phyloP scores from a whole-genome alignment of 2,329 filamentous ascomycete species.

The Scedosporium boydii region DNA sequence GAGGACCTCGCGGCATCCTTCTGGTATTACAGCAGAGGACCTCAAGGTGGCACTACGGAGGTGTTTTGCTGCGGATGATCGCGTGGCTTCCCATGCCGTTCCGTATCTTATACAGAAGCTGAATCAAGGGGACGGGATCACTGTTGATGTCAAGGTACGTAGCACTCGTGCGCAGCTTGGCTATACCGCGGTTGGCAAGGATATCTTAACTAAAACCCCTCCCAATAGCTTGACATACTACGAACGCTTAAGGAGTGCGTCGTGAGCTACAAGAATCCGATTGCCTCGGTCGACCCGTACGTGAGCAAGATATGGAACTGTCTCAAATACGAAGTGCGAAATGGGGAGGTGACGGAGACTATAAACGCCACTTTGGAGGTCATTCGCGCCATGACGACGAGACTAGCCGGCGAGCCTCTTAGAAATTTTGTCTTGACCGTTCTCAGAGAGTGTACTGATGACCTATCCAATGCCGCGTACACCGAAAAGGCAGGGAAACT shows the following conservation, averaged over 20 bases:
- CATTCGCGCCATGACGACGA: conserved; percentile 37
- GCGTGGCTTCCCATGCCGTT: conserved; percentile 34
- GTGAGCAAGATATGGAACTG: conserved; percentile 45
- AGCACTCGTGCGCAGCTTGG: not conserved
- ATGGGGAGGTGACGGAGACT: conserved; percentile 48
- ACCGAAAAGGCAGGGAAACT: conserved; percentile 42
- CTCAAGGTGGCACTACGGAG: conserved; percentile 42
- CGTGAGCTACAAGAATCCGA: conserved; percentile 34
- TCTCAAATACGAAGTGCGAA: conserved; percentile 54
- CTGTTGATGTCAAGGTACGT: conserved; percentile 45
- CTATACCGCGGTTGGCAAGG: not conserved
- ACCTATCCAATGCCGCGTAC: conserved; percentile 43
- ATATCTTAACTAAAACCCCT: not conserved
- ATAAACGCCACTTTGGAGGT: conserved; percentile 47
- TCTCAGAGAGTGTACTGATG: conserved; percentile 43
- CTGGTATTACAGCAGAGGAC: conserved; percentile 44
- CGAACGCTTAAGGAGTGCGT: conserved; percentile 46
- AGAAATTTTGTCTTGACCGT: conserved; percentile 36
- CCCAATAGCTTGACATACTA: conserved; percentile 41
- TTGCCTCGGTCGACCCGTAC: conserved; percentile 38
- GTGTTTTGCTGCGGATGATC: conserved; percentile 43
- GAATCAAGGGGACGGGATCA: conserved; percentile 49
- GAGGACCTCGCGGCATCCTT: conserved; percentile 36
- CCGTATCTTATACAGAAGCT: conserved; percentile 48
- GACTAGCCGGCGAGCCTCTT: conserved; percentile 33